Evolutionary conservation across 768 basidiomycete genomes (phyloP).

Genomic region (Macrolepiota dolichaula): DNA sequence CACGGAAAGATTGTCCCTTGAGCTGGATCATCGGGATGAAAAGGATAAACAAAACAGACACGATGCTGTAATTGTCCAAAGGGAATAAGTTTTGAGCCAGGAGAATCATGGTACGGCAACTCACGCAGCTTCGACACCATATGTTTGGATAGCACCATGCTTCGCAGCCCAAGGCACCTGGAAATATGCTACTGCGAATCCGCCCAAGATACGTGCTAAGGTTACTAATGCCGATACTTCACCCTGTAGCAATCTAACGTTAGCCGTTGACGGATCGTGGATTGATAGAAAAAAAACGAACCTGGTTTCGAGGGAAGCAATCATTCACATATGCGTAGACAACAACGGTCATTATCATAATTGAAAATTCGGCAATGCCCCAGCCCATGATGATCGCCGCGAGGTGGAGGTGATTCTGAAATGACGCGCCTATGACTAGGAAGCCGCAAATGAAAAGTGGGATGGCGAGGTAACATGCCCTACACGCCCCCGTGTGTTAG

Average conservation of each 20-base stretch:
- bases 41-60: conserved; percentile 44
- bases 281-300: not conserved
- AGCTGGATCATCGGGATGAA: conserved; percentile 46
- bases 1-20: conserved; percentile 14
- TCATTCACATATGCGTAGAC: conserved; percentile 36
- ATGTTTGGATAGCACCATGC: conserved; percentile 50
- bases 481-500: conserved; percentile 13
- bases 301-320: conserved; percentile 28
- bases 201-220: conserved; percentile 46
- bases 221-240: conserved; percentile 57
- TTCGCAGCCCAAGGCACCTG: conserved; percentile 55
- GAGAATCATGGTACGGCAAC: conserved; percentile 14
- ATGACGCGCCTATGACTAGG: conserved; percentile 44
- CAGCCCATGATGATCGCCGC: conserved; percentile 56
- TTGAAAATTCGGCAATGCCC: conserved; percentile 48
- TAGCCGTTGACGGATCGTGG: not conserved
- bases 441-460: conserved; percentile 54
- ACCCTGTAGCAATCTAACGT: conserved; percentile 26
- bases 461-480: conserved; percentile 51
- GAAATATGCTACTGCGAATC: conserved; percentile 57
- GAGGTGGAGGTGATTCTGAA: conserved; percentile 43
- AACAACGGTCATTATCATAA: conserved; percentile 53
- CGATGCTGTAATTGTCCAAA: conserved; percentile 29
- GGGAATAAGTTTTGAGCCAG: not conserved
- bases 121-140: conserved; percentile 53